Evolutionary conservation across 495 filamentous ascomycete species (phyloP).

Genomic region (Neurospora pannonica): DNA sequence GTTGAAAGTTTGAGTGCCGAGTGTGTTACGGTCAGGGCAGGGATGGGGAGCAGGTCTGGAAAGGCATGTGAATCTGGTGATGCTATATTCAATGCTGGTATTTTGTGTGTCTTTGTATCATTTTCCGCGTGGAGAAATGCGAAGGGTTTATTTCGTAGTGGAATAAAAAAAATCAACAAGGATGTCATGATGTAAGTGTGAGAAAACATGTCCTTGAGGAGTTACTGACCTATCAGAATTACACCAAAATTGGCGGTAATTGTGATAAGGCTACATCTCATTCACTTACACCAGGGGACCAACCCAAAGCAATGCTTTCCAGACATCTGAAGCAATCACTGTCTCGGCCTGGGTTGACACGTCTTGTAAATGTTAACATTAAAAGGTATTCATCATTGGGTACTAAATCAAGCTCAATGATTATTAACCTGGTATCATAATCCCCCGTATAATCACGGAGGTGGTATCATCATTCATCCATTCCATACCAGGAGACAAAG

Average conservation of each 20-base stretch:
- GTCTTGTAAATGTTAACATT: neutral
- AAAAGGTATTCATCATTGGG: neutral
- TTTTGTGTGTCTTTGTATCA: neutral
- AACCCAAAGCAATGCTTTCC: neutral
- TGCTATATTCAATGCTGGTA: neutral
- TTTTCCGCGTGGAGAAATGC: neutral
- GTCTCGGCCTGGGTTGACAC: too few species aligned
- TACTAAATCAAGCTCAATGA: neutral
- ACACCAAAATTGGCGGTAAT: neutral
- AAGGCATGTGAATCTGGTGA: neutral
- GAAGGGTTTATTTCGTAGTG: neutral
- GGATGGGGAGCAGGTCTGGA: neutral
- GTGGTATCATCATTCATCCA: neutral
- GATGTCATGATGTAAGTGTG: neutral
- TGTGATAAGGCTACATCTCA: neutral
- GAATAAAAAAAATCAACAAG: too few species aligned
- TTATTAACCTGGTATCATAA: neutral
- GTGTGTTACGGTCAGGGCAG: neutral
- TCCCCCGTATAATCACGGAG: neutral
- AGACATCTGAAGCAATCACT: too few species aligned
- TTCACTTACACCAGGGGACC: neutral
- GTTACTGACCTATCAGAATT: neutral
- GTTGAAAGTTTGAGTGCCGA: neutral
- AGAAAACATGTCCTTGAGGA: neutral
- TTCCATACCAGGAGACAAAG: neutral